phyloP scores from a whole-genome alignment of 2,329 filamentous ascomycete species.

The Canariomyces notabilis region DNA sequence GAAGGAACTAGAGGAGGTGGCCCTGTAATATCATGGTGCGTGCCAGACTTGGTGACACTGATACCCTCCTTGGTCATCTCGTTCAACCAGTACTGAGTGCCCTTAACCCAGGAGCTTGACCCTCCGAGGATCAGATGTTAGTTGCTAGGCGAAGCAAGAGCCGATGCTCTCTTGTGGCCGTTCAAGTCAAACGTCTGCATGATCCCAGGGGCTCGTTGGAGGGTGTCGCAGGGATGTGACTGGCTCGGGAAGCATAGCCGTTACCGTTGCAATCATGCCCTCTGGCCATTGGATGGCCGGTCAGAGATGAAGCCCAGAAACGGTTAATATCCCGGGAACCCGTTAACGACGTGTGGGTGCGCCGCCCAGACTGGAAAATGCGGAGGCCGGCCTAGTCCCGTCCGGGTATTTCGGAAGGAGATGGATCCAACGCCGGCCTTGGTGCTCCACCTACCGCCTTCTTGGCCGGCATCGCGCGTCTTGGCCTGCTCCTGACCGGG shows the following conservation, averaged over 20 bases:
- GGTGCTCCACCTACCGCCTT: conserved; percentile 13
- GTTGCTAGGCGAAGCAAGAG: conserved; percentile 1
- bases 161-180: conserved; percentile 4
- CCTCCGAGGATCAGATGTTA: conserved; percentile 10
- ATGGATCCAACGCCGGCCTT: neutral
- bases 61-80: neutral
- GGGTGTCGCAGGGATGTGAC: conserved; percentile 12
- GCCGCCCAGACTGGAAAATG: neutral
- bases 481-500: conserved; percentile 10
- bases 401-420: conserved; percentile 14
- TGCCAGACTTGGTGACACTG: neutral
- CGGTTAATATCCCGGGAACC: conserved; percentile 20
- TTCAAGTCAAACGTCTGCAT: conserved; percentile 8
- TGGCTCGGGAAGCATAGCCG: conserved; percentile 17
- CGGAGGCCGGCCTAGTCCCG: conserved; percentile 7
- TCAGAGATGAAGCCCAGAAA: conserved; percentile 11
- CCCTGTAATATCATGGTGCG: neutral
- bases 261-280: conserved; percentile 12
- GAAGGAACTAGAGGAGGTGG: neutral
- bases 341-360: conserved; percentile 5
- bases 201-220: conserved; percentile 1
- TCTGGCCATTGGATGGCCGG: conserved; percentile 8
- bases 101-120: conserved; percentile 3
- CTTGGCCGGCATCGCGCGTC: conserved; percentile 1
- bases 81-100: no score